Base-by-base conservation (phyloP, 108 stramenopile genomes). In the Skeletonema tropicum region DNA sequence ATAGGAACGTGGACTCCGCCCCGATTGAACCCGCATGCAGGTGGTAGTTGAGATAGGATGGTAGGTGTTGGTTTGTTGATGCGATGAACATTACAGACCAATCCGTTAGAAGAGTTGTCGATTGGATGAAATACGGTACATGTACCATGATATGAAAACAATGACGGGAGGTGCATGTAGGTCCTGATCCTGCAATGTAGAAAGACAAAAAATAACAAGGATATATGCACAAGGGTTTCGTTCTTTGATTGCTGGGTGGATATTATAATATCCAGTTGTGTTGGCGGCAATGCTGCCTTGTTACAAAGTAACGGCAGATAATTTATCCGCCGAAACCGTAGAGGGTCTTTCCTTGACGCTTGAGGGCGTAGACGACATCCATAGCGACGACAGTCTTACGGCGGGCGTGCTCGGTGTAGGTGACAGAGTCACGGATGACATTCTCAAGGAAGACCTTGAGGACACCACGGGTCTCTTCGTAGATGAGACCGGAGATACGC, bases 251-350 rank as follows among this genome's bases (percentile, higher is more conserved):
- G 15, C 39, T 62, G 61, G 61, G 61, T 62, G 61, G 61, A 62
- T 62, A 21, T 62, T 62, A 62, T 42, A 62, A 62, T 21, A 62
- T 62, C 61, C 61, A 61, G 60, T 61, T 62, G 30, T 62, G 61
- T 62, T 13, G 13, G 30, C 17, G 17, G 30, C 30, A 62, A 62
- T 49, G 61, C 45, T n/a, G 6, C 45, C 31, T 13, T 17, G 30
- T 62, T 42, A 62, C 61, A 46, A 46, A 21, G 46, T 49, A 68
- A 61, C 26, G 26, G 21, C 30, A 36, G 46, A 19, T 0, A 60
- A 62, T 71, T 71, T 71, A 71, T 64, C 84, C 84, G 33, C 87
- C 87, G 77, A 87, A 87, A 66, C 87, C 87, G 86, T 88, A 87
- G 48, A 88, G 87, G 58, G 86, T 87, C 77, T 86, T 85, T 77